Base-by-base conservation (phyloP, 2,329 filamentous ascomycete species). In the Fusarium paranaense region DNA sequence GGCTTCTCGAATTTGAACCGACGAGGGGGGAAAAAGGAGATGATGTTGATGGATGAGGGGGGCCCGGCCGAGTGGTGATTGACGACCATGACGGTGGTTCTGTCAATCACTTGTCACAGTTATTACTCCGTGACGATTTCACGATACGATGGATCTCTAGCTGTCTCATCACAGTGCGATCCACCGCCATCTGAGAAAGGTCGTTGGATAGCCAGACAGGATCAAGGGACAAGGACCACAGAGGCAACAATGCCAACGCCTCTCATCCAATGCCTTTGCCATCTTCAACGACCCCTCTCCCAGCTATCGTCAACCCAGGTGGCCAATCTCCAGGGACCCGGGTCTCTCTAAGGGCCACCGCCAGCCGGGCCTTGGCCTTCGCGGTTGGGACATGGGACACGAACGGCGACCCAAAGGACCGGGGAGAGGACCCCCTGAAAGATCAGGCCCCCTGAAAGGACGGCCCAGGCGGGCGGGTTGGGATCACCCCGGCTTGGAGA, bases 1-100 rank as follows among this genome's bases (percentile, higher is more conserved):
- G 59, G 66, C 78, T 72, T 78, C 74, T 78, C 70, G 77, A 78
- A 79, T 71, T 77, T 73, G 59, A 54, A 70, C 64, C 62, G 71
- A 72, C 68, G 71, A 70, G 58, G n/a, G 38, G 35, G 35, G 27
- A 30, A 45, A 64, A 66, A 56, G 72, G 70, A 59, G 64, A 66
- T 54, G 67, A 40, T 52, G 47, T 30, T 27, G 47, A 47, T 47
- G 45, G 47, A 30, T 52, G 47, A 52, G 47, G 25, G 45, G 65
- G 60, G 64, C 33, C 45, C 35, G 52, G 33, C 25, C 18, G 32
- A 54, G 62, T 60, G 20, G 40, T 60, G 54, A 38, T 58, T 50
- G 56, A 47, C 37, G 25, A 33, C 27, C 38, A 57, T 42, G 47
- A 22, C 22, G 20, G 20, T 33, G 25, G 33, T n/a, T 54, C 60